Percentiles rank a stretch among this genome's conserved stretches.
phyloP scores from a whole-genome alignment of 2,329 filamentous ascomycete genomes.

The Botrytis tulipae region DNA sequence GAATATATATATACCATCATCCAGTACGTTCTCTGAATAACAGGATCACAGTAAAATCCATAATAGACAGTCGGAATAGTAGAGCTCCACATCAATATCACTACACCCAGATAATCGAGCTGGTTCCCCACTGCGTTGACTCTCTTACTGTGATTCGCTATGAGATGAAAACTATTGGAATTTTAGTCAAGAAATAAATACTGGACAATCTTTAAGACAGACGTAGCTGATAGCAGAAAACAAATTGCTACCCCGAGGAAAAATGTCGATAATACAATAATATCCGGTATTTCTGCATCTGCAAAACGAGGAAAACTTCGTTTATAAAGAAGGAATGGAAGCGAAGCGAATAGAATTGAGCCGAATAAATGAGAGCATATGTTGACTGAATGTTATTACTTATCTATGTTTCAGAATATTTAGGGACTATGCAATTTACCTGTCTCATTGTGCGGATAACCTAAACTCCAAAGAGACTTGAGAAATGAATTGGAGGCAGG shows the following conservation, averaged over 20 bases:
- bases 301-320: slow-evolving; percentile 39
- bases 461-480: slow-evolving; percentile 18
- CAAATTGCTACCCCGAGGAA: slow-evolving; percentile 42
- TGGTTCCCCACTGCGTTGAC: slow-evolving; percentile 41
- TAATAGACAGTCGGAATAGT: slow-evolving; percentile 44
- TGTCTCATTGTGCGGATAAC: slow-evolving; percentile 23
- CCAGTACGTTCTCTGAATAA: slow-evolving; percentile 40
- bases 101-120: slow-evolving; percentile 43
- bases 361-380: slow-evolving; percentile 48
- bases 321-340: slow-evolving; percentile 37
- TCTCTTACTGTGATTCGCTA: slow-evolving; percentile 42
- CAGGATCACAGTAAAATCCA: slow-evolving; percentile 44
- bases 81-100: slow-evolving; percentile 43
- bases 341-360: slow-evolving; percentile 36
- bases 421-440: background rate
- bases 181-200: background rate
- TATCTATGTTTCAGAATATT: background rate
- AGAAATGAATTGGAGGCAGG: slow-evolving; percentile 21
- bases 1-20: background rate
- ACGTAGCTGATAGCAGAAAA: slow-evolving; percentile 41
- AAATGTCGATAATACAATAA: slow-evolving; percentile 43
- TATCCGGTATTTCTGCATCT: slow-evolving; percentile 39
- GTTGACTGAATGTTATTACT: slow-evolving; percentile 39
- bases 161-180: slow-evolving; percentile 37
- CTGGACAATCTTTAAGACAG: background rate